Conservation (phyloP, 768 basidiomycete genomes). For the Dictyophora rubrovolvata region DNA sequence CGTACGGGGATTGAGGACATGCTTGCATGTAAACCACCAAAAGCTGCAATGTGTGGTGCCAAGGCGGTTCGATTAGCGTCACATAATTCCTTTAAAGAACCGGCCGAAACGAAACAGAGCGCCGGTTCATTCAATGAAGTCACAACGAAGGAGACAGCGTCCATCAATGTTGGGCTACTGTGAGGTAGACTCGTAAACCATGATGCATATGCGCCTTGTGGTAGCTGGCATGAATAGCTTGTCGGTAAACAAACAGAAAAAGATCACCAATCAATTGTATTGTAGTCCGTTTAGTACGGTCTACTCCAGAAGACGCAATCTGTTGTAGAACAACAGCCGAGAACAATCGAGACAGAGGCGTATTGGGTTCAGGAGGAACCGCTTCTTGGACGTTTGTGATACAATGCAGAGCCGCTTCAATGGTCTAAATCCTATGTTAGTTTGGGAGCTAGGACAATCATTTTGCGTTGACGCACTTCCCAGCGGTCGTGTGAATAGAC, state of each 20-base stretch:
- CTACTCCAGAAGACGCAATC: conserved; percentile 51
- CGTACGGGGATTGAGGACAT: conserved; percentile 65
- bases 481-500: conserved; percentile 43
- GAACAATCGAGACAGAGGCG: conserved; percentile 55
- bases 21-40: conserved; percentile 74
- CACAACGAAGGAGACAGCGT: conserved; percentile 58
- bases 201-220: conserved; percentile 58
- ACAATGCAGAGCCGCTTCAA: conserved; percentile 82
- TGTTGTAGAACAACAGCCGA: conserved; percentile 58
- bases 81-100: conserved; percentile 75
- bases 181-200: conserved; percentile 59
- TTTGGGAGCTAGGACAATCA: neutral
- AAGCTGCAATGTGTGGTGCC: conserved; percentile 74
- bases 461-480: conserved; percentile 49
- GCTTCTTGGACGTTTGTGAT: conserved; percentile 85
- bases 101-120: conserved; percentile 65
- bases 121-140: conserved; percentile 55
- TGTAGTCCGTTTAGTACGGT: conserved; percentile 62
- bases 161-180: conserved; percentile 38
- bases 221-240: neutral
- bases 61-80: conserved; percentile 82
- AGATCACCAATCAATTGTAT: conserved; percentile 63
- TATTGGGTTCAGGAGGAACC: conserved; percentile 47
- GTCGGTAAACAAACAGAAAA: neutral
- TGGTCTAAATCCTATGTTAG: conserved; percentile 38